These are phyloP conservation scores for Rhodotorula sp. DNA, from an alignment of 1,284 basidiomycete genomes.

Conservation along the genomic window DNA sequence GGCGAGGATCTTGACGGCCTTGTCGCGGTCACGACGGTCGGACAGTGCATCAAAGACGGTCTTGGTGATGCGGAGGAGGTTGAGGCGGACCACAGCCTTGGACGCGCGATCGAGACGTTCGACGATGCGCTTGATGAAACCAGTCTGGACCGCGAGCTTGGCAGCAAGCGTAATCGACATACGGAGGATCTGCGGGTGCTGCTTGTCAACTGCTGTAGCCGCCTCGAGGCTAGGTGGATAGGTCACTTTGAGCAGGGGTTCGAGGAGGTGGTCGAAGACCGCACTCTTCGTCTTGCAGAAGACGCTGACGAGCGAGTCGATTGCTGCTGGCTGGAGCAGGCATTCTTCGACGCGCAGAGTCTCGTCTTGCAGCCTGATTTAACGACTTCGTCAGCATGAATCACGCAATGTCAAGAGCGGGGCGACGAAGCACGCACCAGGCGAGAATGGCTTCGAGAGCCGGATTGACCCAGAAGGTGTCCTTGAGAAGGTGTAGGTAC, in stretches of 20 bases:
- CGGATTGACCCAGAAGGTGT: slow-evolving; percentile 94
- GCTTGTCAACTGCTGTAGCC: no score
- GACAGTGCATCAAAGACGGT: slow-evolving; percentile 70
- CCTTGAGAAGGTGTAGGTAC: slow-evolving; percentile 81
- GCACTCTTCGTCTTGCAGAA: slow-evolving; percentile 86
- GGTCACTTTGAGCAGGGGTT: slow-evolving; percentile 59
- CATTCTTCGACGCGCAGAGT: slow-evolving; percentile 89
- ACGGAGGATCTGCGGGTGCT: slow-evolving; percentile 66
- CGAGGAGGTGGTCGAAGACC: slow-evolving; percentile 91
- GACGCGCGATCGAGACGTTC: slow-evolving; percentile 72
- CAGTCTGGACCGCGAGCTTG: slow-evolving; percentile 68
- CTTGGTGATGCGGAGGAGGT: slow-evolving; percentile 80
- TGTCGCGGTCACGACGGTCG: slow-evolving; percentile 75
- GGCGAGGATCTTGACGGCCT: slow-evolving; percentile 72
- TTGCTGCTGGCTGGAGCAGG: slow-evolving; percentile 66
- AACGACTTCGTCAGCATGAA: neutral
- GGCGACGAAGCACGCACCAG: slow-evolving; percentile 62
- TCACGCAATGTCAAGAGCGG: neutral
- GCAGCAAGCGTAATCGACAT: slow-evolving; percentile 73
- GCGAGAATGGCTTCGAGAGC: slow-evolving; percentile 86
- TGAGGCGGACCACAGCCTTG: slow-evolving; percentile 85
- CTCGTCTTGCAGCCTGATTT: slow-evolving; percentile 83
- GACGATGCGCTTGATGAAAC: slow-evolving; percentile 82
- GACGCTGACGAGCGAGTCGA: slow-evolving; percentile 74
- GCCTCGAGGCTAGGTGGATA: neutral